Conservation (phyloP, 2,329 filamentous ascomycete species). For the Fusarium sp. region DNA sequence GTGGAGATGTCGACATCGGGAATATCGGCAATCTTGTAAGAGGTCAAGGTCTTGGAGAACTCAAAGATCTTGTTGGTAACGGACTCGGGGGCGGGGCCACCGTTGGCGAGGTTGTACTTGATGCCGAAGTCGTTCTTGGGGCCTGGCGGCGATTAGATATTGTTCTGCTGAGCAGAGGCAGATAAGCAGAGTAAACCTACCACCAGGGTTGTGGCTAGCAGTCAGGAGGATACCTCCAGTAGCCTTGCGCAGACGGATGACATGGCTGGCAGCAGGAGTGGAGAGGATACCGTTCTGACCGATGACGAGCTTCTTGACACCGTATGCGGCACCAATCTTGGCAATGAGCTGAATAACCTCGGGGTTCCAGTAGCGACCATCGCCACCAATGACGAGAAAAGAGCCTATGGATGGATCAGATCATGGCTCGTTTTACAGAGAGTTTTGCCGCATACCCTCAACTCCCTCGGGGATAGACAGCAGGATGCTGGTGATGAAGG, state of each 20-base stretch:
- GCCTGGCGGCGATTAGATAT: slow-evolving; percentile 64
- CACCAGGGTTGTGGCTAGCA: slow-evolving; percentile 97
- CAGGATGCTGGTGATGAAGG: slow-evolving; percentile 94
- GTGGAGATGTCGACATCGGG: slow-evolving; percentile 87
- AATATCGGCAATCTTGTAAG: slow-evolving; percentile 92
- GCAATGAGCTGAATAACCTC: slow-evolving; percentile 97
- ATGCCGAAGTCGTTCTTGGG: slow-evolving; percentile 97
- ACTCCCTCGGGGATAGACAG: slow-evolving; percentile 96
- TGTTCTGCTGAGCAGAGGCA: not conserved
- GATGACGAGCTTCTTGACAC: slow-evolving; percentile 98
- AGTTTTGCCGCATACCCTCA: slow-evolving; percentile 69
- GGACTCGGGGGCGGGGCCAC: slow-evolving; percentile 93
- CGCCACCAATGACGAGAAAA: slow-evolving; percentile 96
- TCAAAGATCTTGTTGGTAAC: slow-evolving; percentile 99
- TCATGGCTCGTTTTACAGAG: slow-evolving; percentile 30
- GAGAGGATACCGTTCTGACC: slow-evolving; percentile 97
- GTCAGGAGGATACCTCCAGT: slow-evolving; percentile 97
- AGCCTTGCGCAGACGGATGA: slow-evolving; percentile 94
- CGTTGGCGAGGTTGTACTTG: slow-evolving; percentile 99
- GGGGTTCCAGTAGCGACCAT: slow-evolving; percentile 97
- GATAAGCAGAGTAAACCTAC: slow-evolving; percentile 64
- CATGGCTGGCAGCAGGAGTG: slow-evolving; percentile 94
- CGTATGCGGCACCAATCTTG: slow-evolving; percentile 96
- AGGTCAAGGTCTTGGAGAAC: slow-evolving; percentile 87
- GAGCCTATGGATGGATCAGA: slow-evolving; percentile 62